A percentile compares a stretch with the other conserved stretches of the same genome.
Conservation (phyloP, 805 yeast genomes). For the Kodamaea leandrae region DNA sequence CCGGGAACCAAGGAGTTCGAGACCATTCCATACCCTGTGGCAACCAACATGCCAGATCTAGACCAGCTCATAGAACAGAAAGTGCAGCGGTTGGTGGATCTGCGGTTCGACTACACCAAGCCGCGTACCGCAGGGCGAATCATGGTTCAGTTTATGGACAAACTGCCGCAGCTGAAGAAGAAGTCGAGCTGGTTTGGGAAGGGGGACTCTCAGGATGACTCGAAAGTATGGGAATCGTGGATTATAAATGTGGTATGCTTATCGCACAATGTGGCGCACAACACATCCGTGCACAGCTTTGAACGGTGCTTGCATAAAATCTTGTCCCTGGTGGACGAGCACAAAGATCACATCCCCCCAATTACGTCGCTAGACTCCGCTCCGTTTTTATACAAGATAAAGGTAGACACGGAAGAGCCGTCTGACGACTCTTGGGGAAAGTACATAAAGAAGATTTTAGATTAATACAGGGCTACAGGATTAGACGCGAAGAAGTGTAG, state of each 20-base stretch:
- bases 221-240: slow-evolving; percentile 72
- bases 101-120: slow-evolving; percentile 21
- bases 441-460: slow-evolving; percentile 24
- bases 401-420: slow-evolving; percentile 17
- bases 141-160: slow-evolving; percentile 38
- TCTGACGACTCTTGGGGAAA: slow-evolving; percentile 42
- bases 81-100: slow-evolving; percentile 30
- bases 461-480: slow-evolving; percentile 4
- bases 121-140: slow-evolving; percentile 30
- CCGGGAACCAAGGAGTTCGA: slow-evolving; percentile 57
- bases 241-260: slow-evolving; percentile 48
- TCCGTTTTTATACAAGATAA: slow-evolving; percentile 57
- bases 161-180: slow-evolving; percentile 35
- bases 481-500: no score
- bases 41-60: slow-evolving; percentile 46
- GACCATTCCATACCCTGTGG: slow-evolving; percentile 58
- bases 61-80: slow-evolving; percentile 42
- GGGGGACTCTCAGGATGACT: slow-evolving; percentile 32
- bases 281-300: slow-evolving; percentile 37
- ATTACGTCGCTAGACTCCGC: slow-evolving; percentile 61
- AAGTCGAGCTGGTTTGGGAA: slow-evolving; percentile 58
- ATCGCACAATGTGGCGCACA: slow-evolving; percentile 25
- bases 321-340: slow-evolving; percentile 50
- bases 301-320: slow-evolving; percentile 44
- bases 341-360: slow-evolving; percentile 71